phyloP scores from a whole-genome alignment of 352 stramenopile genomes.

The Globisporangium paroecandrum region DNA sequence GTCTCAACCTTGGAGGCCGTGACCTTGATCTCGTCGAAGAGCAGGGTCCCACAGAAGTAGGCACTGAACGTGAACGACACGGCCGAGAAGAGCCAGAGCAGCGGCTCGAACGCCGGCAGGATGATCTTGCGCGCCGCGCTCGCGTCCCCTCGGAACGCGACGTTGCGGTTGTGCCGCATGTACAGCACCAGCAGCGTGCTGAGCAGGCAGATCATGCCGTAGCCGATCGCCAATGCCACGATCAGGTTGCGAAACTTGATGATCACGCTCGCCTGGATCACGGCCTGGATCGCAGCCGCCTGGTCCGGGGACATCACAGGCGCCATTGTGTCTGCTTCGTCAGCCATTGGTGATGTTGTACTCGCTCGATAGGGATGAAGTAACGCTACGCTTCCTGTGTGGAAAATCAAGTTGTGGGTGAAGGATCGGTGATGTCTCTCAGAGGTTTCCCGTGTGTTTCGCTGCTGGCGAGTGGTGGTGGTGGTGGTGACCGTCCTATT shows the following conservation, averaged over 20 bases:
- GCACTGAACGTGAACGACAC: constrained; percentile 30
- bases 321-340: neutral
- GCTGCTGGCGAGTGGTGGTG: neutral
- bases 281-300: neutral
- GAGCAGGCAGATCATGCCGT: constrained; percentile 40
- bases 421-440: neutral
- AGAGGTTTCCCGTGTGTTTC: neutral
- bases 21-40: constrained; percentile 8
- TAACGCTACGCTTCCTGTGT: neutral
- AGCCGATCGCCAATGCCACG: constrained; percentile 35
- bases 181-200: constrained; percentile 45
- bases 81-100: constrained; percentile 47
- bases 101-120: constrained; percentile 65
- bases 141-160: constrained; percentile 44
- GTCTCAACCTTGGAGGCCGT: constrained; percentile 21
- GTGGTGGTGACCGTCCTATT: neutral
- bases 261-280: constrained; percentile 11
- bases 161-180: constrained; percentile 50
- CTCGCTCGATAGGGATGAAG: neutral
- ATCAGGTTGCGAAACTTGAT: constrained; percentile 27
- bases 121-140: constrained; percentile 58
- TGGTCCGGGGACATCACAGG: neutral
- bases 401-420: neutral
- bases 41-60: constrained; percentile 27
- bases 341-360: too few relatives aligned